Evolutionary conservation across 2,329 filamentous ascomycete species (phyloP).

Genomic region (Fusarium tupiense): DNA sequence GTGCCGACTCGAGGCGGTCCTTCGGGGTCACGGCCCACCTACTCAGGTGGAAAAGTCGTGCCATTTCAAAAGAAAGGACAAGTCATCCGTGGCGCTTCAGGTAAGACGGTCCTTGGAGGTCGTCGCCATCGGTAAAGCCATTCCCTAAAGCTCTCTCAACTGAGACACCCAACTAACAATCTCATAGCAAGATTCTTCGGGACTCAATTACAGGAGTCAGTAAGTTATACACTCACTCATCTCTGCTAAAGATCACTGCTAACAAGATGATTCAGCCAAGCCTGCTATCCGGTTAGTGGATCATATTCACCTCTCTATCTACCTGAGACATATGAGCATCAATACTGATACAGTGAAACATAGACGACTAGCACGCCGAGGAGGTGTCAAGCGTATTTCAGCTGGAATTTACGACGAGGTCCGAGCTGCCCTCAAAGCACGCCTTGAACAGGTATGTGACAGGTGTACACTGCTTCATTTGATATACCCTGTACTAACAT

Average conservation of each 20-base stretch:
- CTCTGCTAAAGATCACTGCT: neutral
- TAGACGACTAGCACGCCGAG: constrained; percentile 77
- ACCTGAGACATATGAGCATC: neutral
- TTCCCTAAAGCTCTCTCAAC: neutral
- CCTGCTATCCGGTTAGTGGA: constrained; percentile 60
- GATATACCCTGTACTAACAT: constrained; percentile 8
- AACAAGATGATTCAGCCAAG: constrained; percentile 55
- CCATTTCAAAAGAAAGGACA: constrained; percentile 3
- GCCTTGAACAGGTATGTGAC: constrained; percentile 58
- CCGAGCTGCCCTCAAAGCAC: constrained; percentile 59
- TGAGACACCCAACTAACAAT: neutral
- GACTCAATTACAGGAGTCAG: constrained; percentile 63
- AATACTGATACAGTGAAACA: constrained; percentile 8
- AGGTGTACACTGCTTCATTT: neutral
- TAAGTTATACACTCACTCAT: constrained; percentile 46
- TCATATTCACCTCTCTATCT: neutral
- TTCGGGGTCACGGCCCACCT: constrained; percentile 6
- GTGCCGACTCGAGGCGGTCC: constrained; percentile 44
- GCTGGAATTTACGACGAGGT: constrained; percentile 70
- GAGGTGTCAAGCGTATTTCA: constrained; percentile 80
- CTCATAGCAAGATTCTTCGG: constrained; percentile 56
- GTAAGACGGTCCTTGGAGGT: constrained; percentile 38
- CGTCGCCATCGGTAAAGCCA: constrained; percentile 41
- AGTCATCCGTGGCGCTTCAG: neutral
- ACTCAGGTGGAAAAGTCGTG: neutral